A percentile compares a stretch with the other conserved stretches of the same genome.
phyloP scores from a whole-genome alignment of 129 eudicot genomes.

The Saposhnikovia divaricata region DNA sequence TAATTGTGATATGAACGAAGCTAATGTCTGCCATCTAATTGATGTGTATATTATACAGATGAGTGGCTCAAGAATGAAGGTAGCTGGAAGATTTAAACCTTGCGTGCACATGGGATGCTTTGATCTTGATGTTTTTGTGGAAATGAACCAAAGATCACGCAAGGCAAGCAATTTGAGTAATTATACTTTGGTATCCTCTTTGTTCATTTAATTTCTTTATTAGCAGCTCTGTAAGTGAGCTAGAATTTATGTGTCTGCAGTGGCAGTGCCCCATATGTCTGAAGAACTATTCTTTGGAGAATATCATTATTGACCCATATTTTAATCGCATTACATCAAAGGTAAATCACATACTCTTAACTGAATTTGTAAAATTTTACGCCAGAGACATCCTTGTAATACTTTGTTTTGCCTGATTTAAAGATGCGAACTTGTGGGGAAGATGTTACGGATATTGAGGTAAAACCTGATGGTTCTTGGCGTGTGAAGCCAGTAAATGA shows the following conservation, averaged over 20 bases:
- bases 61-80: conserved; percentile 73
- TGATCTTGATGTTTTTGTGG: conserved; percentile 59
- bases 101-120: conserved; percentile 63
- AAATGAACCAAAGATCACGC: conserved; percentile 53
- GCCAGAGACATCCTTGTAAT: not conserved
- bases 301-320: conserved; percentile 56
- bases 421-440: conserved; percentile 58
- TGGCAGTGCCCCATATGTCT: conserved; percentile 80
- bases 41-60: conserved; percentile 28
- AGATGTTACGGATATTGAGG: conserved; percentile 53
- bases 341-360: conserved; percentile 26
- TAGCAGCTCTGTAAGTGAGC: not conserved
- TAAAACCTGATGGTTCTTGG: conserved; percentile 65
- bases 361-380: not conserved
- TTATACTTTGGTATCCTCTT: conserved; percentile 1
- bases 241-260: conserved; percentile 28
- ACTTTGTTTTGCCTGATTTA: not conserved
- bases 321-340: conserved; percentile 44
- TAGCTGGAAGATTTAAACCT: conserved; percentile 58
- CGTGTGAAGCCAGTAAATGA: conserved; percentile 30
- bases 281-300: conserved; percentile 56
- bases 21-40: not conserved
- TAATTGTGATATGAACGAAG: not conserved
- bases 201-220: not conserved
- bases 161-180: conserved; percentile 41